Conservation (phyloP, 352 stramenopile genomes). For the Pythium oligandrum region DNA sequence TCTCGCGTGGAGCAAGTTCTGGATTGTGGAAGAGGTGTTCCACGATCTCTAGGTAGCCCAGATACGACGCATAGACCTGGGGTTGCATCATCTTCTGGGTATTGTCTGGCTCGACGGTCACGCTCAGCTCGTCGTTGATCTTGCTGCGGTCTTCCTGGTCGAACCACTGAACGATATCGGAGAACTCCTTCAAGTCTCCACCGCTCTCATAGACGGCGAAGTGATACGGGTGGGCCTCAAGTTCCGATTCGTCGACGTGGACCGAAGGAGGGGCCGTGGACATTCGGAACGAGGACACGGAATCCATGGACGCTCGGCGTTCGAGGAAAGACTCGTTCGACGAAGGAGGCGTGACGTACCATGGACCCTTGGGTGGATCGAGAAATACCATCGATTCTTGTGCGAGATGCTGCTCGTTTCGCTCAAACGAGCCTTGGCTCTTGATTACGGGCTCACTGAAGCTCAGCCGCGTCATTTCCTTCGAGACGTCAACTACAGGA, state of each 20-base stretch:
- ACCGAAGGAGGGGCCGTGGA: no score
- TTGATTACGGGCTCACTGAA: no score
- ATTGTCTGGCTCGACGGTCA: conserved; percentile 2
- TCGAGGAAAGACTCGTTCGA: conserved; percentile 2
- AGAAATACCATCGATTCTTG: no score
- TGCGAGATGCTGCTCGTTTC: no score
- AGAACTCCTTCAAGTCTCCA: conserved; percentile 6
- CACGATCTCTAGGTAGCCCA: conserved; percentile 9
- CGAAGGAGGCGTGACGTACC: no score
- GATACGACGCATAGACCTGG: conserved; percentile 7
- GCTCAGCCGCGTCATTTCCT: no score
- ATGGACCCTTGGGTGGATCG: no score
- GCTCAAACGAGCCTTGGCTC: no score
- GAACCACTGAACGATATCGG: neutral
- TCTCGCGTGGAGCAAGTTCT: conserved; percentile 3
- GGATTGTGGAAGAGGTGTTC: conserved; percentile 7
- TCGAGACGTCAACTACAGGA: no score
- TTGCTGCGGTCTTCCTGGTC: no score
- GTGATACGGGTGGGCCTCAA: conserved; percentile 8
- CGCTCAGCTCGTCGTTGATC: conserved; percentile 9
- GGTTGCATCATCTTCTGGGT: conserved; percentile 7
- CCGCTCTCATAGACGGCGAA: conserved; percentile 7
- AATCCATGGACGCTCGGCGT: conserved; percentile 1
- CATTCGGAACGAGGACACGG: neutral
- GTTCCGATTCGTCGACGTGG: conserved; percentile 5